Conservation (phyloP, 768 basidiomycete species). For the button mushroom (Agaricus bisporus) region DNA sequence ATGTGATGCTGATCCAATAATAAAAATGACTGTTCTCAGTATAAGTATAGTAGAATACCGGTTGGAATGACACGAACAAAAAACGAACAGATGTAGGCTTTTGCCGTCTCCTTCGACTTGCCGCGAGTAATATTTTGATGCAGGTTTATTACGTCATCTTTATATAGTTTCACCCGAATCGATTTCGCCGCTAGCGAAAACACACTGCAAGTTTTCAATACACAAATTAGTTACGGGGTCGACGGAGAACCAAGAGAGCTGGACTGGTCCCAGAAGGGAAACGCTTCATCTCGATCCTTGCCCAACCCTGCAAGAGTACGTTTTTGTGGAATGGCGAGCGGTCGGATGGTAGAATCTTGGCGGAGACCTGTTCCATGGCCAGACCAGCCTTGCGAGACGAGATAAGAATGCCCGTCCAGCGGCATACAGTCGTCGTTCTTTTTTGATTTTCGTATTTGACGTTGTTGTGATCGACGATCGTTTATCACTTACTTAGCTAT, state of each 20-base stretch:
- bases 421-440: constrained; percentile 37
- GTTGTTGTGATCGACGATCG: no score
- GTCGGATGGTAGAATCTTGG: constrained; percentile 69
- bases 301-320: constrained; percentile 82
- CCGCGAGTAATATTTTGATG: no score
- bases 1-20: no score
- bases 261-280: constrained; percentile 98
- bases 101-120: no score
- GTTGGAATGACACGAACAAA: no score
- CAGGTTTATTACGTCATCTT: constrained; percentile 16
- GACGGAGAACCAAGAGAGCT: constrained; percentile 24
- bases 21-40: no score
- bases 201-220: constrained; percentile 41
- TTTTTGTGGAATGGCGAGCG: constrained; percentile 78
- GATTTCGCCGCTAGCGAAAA: constrained; percentile 80
- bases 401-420: constrained; percentile 64
- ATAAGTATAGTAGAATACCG: no score
- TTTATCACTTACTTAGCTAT: no score
- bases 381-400: constrained; percentile 81
- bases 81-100: no score
- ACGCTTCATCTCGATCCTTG: constrained; percentile 91
- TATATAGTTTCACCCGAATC: constrained; percentile 64
- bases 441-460: not conserved
- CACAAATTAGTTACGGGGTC: not conserved
- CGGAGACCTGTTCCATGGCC: constrained; percentile 85